Evolutionary conservation across 139 green algal genomes (phyloP).

Genomic region (Chlamydomonas schloesseri): DNA sequence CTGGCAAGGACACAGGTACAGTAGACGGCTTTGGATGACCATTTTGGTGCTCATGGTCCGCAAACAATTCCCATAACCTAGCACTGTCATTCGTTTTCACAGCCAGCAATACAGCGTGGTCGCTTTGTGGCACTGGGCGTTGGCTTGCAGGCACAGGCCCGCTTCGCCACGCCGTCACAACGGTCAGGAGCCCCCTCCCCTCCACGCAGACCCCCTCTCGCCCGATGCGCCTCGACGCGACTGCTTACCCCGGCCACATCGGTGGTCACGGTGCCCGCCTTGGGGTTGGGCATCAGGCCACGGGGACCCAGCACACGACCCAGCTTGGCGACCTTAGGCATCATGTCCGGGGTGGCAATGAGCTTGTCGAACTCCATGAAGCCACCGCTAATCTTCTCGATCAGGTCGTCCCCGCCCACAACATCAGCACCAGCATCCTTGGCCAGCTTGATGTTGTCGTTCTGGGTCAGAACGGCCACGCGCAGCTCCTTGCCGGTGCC

Average conservation of each 20-base stretch:
- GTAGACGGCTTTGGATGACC: too few species aligned
- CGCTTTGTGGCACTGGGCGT: too few species aligned
- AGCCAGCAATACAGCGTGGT: too few species aligned
- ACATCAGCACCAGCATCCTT: slow-evolving; percentile 93
- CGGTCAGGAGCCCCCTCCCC: too few species aligned
- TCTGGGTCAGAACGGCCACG: slow-evolving; percentile 94
- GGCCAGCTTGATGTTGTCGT: slow-evolving; percentile 84
- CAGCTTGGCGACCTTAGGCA: slow-evolving; percentile 99
- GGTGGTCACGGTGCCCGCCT: slow-evolving; percentile 99
- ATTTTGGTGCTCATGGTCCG: too few species aligned
- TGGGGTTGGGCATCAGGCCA: slow-evolving; percentile 99
- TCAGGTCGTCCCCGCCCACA: slow-evolving; percentile 93
- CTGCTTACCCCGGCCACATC: slow-evolving; percentile 87
- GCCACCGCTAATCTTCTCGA: slow-evolving; percentile 94
- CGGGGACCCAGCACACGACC: slow-evolving; percentile 93
- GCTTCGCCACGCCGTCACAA: too few species aligned
- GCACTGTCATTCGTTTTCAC: too few species aligned
- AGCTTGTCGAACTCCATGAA: slow-evolving; percentile 99
- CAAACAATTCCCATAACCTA: too few species aligned
- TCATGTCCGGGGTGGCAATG: slow-evolving; percentile 99
- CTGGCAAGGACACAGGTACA: too few species aligned
- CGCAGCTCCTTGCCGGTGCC: slow-evolving; percentile 96
- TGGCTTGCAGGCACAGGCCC: too few species aligned
- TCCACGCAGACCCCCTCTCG: too few species aligned
- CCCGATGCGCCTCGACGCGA: too few species aligned